Evolutionary conservation across 1,284 basidiomycete species (phyloP), one percentile per base, ranked within the genome.

Genomic region (Irpex sp.): DNA sequence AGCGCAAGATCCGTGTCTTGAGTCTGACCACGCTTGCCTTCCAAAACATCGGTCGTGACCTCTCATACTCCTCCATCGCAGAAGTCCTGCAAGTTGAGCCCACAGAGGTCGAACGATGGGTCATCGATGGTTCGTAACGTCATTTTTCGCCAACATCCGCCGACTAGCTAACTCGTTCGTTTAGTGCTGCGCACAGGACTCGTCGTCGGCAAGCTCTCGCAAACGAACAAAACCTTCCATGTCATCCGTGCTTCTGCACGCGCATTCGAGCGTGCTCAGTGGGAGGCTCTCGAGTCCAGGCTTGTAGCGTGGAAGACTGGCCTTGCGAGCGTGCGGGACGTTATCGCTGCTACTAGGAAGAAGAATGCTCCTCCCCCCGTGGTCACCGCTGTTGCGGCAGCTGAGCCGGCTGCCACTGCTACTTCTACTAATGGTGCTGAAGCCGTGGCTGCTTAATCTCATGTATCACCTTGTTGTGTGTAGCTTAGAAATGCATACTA

Each of bases 21-120:
- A 86, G 87, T 5, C 83, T 97, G 53, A 85, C 92, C 8, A 86
- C 91, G 1, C 81, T 96, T 33, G 91, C 86, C 33, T 89, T 91
- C 67, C 78, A 87, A 64, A 84, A 91, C 66, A 80, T 93, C 56
- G 90, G 92, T 19, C 84, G 87, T 59, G 86, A 90, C 67, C 77
- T 97, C 14, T 74, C 87, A 0, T 97, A 97, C 74, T 72, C 84
- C 18, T 83, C 84, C 67, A 84, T 96, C 58, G 87, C 90, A 1
- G 76, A 84, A 12, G 80, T 84, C 7, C 76, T 96, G 52, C 82
- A 88, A 63, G 82, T 96, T 10, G 82, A 87, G 45, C 69, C 76
- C 23, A 77, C 81, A 35, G 81, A 93, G 62, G 93, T 97, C 33
- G 95, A 97, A 73, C 87, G 85, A 69, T 96, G 93, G 93, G 88